These are phyloP conservation scores for Blastobotrys buckinghamii DNA, from an alignment of 1,139 yeast genomes.

Conservation along the genomic window DNA sequence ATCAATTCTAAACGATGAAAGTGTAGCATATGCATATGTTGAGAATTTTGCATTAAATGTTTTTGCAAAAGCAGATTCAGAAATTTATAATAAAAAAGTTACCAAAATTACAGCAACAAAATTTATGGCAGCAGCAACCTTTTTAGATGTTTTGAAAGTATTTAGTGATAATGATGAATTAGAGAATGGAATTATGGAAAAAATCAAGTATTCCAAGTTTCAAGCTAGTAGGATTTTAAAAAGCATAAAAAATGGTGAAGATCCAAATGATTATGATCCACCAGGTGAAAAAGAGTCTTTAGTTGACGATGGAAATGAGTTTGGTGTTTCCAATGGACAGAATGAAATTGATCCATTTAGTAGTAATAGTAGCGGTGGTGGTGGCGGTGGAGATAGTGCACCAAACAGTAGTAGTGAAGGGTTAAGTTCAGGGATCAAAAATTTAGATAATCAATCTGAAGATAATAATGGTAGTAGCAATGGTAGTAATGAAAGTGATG, in stretches of 20 bases:
- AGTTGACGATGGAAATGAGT: constrained; percentile 9
- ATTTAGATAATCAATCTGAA: constrained; percentile 35
- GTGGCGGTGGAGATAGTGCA: too few species aligned
- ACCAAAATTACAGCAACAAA: constrained; percentile 40
- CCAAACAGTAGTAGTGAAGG: constrained; percentile 4
- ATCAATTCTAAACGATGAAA: constrained; percentile 51
- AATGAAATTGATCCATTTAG: too few species aligned
- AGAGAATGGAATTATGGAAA: constrained; percentile 33
- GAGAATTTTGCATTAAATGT: constrained; percentile 56
- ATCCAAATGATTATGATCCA: constrained; percentile 45
- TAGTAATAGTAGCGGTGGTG: too few species aligned
- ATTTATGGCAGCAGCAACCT: constrained; percentile 46
- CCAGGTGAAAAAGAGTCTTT: constrained; percentile 21
- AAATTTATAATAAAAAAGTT: constrained; percentile 37
- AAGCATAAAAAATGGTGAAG: constrained; percentile 41
- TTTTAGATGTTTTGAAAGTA: constrained; percentile 42
- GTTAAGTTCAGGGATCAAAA: too few species aligned
- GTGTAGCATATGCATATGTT: constrained; percentile 52
- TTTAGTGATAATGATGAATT: constrained; percentile 27
- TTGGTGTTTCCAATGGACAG: constrained; percentile 21
- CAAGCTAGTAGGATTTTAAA: constrained; percentile 53
- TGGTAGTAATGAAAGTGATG: not conserved
- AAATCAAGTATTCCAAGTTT: constrained; percentile 50
- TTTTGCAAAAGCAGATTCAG: constrained; percentile 48
- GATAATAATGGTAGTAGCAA: constrained; percentile 1